Evolutionary conservation across 2,329 filamentous ascomycete genomes (phyloP).

Genomic region (Claviceps arundinis): DNA sequence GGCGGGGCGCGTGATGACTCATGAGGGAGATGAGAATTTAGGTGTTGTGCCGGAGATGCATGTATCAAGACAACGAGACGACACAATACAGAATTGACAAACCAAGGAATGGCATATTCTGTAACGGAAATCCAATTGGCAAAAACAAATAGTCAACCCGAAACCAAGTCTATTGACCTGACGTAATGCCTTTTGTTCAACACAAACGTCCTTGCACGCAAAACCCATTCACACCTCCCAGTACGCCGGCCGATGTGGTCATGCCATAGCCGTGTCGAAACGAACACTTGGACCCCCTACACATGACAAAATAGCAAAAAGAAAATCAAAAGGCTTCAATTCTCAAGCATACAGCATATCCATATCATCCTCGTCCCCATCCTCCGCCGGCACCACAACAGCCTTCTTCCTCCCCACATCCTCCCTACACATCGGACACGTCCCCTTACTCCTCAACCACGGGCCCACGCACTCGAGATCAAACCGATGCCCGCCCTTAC

Average conservation of each 20-base stretch:
- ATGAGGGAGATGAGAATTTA: no score
- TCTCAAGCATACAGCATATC: conserved; percentile 31
- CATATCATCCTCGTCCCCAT: conserved; percentile 39
- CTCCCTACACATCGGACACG: conserved; percentile 49
- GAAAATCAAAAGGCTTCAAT: not conserved
- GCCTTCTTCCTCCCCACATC: conserved; percentile 44
- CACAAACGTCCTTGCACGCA: not conserved
- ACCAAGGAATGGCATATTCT: no score
- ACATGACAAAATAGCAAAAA: not conserved
- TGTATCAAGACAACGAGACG: no score
- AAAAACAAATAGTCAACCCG: no score
- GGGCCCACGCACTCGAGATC: conserved; percentile 56
- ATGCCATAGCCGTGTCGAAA: not conserved
- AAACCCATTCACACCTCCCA: no score
- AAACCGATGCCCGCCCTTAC: conserved; percentile 43
- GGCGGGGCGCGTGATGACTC: no score
- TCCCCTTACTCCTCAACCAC: conserved; percentile 51
- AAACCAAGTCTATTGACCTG: not conserved
- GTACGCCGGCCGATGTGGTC: not conserved
- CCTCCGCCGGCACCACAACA: conserved; percentile 23
- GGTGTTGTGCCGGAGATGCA: no score
- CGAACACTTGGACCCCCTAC: no score
- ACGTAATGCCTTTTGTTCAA: not conserved
- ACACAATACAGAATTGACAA: no score
- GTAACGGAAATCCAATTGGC: no score